These are phyloP conservation scores for Lachnellula cervina DNA, from an alignment of 2,329 filamentous ascomycete genomes.

Conservation along the genomic window DNA sequence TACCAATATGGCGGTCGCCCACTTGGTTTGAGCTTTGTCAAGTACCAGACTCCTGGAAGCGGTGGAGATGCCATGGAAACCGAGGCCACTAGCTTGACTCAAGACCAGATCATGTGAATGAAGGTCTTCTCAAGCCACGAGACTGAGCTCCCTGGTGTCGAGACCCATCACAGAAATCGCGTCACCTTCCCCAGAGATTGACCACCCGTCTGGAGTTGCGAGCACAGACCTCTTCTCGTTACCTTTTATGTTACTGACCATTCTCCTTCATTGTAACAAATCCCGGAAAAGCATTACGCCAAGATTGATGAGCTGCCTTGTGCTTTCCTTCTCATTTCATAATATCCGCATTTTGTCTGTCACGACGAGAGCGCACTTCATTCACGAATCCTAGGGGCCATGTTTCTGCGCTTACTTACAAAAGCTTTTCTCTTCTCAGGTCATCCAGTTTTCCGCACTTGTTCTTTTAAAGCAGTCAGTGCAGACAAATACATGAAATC, in stretches of 20 bases:
- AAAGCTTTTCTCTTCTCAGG: constrained; percentile 13
- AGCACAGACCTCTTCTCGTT: background rate
- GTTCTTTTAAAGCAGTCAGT: background rate
- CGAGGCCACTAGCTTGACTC: constrained; percentile 74
- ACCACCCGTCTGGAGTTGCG: background rate
- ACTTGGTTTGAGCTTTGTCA: constrained; percentile 88
- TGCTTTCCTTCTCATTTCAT: constrained; percentile 3
- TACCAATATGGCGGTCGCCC: constrained; percentile 97
- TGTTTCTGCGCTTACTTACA: constrained; percentile 13
- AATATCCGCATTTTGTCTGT: constrained; percentile 6
- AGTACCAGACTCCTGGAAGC: constrained; percentile 70
- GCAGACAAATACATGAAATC: background rate
- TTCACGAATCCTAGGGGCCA: constrained; percentile 2
- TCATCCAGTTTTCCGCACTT: background rate
- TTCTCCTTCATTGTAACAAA: background rate
- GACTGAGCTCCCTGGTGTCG: background rate
- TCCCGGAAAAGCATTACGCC: constrained; percentile 1
- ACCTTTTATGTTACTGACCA: background rate
- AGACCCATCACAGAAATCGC: background rate
- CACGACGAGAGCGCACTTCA: constrained; percentile 2
- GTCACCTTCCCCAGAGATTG: background rate
- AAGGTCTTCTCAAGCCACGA: background rate
- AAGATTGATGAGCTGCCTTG: background rate
- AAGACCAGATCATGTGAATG: constrained; percentile 91
- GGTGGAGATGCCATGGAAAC: constrained; percentile 70